phyloP scores from a whole-genome alignment of 1,139 yeast species.

The Schizosaccharomyces versatilis region DNA sequence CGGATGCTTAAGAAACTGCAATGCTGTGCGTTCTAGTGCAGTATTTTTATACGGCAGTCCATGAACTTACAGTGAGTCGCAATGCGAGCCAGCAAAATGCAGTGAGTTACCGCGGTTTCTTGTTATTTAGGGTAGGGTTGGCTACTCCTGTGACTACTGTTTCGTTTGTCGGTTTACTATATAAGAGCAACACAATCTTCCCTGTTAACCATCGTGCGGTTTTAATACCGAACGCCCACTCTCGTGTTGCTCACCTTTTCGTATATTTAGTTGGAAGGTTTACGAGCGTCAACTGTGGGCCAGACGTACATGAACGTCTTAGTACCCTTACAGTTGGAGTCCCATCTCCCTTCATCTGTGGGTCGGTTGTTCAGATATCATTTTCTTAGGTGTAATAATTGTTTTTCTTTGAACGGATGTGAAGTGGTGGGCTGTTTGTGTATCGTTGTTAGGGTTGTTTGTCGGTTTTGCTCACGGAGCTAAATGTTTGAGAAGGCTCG shows the following conservation, averaged over 20 bases:
- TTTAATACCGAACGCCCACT: slow-evolving; percentile 3
- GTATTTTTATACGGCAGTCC: too few species aligned
- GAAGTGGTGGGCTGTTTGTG: not conserved
- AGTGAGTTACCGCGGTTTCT: too few species aligned
- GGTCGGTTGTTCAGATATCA: slow-evolving; percentile 2
- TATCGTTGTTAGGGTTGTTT: not conserved
- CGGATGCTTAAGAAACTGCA: too few species aligned
- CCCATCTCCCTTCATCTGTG: not conserved
- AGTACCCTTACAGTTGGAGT: not conserved
- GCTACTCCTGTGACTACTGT: too few species aligned
- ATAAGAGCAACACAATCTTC: not conserved
- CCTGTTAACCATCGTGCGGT: not conserved
- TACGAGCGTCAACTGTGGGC: slow-evolving; percentile 2
- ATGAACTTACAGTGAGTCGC: too few species aligned
- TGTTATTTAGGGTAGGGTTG: too few species aligned
- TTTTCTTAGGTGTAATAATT: not conserved
- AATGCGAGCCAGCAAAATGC: too few species aligned
- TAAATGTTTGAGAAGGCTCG: too few species aligned
- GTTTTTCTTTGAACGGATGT: not conserved
- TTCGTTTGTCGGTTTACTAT: not conserved
- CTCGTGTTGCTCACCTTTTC: slow-evolving; percentile 2
- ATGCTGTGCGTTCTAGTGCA: too few species aligned
- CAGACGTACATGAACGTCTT: slow-evolving; percentile 1
- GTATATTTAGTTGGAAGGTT: not conserved
- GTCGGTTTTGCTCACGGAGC: not conserved